Percentiles rank a stretch among this genome's conserved stretches.
Evolutionary conservation across 371 early-diverging fungal species (phyloP).

Genomic region (Mucor piriformis): DNA sequence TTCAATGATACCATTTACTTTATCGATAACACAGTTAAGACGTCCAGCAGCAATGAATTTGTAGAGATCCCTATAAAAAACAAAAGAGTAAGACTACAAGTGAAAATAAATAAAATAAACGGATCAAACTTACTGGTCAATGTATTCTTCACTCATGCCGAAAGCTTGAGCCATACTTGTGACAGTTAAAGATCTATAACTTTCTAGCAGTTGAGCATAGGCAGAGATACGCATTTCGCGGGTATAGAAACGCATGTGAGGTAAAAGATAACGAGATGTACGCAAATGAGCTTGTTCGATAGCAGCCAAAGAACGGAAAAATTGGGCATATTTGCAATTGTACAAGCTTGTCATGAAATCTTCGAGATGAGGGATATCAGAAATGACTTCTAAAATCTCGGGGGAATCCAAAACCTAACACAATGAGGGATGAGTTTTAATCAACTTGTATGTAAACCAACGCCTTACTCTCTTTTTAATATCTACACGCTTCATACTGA

Average conservation of each 20-base stretch:
- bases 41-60: slow-evolving; percentile 96
- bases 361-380: slow-evolving; percentile 85
- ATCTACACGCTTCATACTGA: slow-evolving; percentile 91
- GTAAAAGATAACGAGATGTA: slow-evolving; percentile 69
- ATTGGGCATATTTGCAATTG: slow-evolving; percentile 92
- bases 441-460: background rate
- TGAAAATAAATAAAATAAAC: background rate
- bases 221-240: slow-evolving; percentile 98
- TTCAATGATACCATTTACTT: slow-evolving; percentile 96
- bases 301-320: slow-evolving; percentile 76
- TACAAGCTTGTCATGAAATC: slow-evolving; percentile 89
- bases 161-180: slow-evolving; percentile 97
- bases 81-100: background rate
- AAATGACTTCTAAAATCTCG: slow-evolving; percentile 95
- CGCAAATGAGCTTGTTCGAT: slow-evolving; percentile 55
- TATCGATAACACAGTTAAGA: slow-evolving; percentile 98
- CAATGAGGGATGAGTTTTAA: background rate
- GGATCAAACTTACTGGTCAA: slow-evolving; percentile 75
- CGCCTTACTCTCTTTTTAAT: slow-evolving; percentile 78
- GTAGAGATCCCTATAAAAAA: slow-evolving; percentile 83
- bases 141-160: slow-evolving; percentile 94
- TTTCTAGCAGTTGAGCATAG: slow-evolving; percentile 97
- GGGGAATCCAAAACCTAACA: slow-evolving; percentile 89
- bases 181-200: slow-evolving; percentile 94
- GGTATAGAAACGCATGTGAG: slow-evolving; percentile 90